Evolutionary conservation across 306 rosid genomes (phyloP).

Genomic region (Vigna mungo): DNA sequence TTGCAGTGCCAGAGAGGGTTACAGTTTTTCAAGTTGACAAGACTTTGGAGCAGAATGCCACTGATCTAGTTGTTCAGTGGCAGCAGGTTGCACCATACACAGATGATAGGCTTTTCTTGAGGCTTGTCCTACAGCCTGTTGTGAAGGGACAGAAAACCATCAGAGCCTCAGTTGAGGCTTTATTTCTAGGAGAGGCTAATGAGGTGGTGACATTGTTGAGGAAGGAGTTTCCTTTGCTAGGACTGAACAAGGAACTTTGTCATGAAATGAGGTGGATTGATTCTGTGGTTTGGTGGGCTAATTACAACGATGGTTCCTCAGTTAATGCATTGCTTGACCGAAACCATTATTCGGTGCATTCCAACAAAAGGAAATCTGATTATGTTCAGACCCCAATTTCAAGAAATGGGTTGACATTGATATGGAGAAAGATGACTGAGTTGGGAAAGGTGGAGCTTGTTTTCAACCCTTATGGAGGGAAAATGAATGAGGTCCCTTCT

Average conservation of each 20-base stretch:
- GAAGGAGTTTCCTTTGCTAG: slow-evolving; percentile 65
- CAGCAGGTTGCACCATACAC: slow-evolving; percentile 64
- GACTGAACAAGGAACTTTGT: slow-evolving; percentile 53
- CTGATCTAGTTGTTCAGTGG: slow-evolving; percentile 51
- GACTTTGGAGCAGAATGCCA: slow-evolving; percentile 30
- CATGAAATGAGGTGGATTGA: slow-evolving; percentile 71
- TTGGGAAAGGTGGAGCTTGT: slow-evolving; percentile 63
- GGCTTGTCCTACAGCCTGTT: slow-evolving; percentile 58
- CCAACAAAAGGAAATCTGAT: slow-evolving; percentile 65
- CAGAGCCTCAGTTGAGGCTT: slow-evolving; percentile 47
- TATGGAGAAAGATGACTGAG: slow-evolving; percentile 47
- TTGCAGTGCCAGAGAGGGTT: slow-evolving; percentile 54
- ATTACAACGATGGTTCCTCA: slow-evolving; percentile 35
- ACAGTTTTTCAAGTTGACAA: slow-evolving; percentile 53
- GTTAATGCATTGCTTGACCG: slow-evolving; percentile 57
- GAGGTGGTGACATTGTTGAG: slow-evolving; percentile 56
- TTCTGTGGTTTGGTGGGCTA: slow-evolving; percentile 68
- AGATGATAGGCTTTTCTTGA: slow-evolving; percentile 62
- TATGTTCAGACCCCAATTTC: slow-evolving; percentile 66
- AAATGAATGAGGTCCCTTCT: slow-evolving; percentile 58
- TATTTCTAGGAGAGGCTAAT: slow-evolving; percentile 61
- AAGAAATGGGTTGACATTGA: slow-evolving; percentile 25
- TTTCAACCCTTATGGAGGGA: slow-evolving; percentile 89
- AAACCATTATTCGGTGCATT: slow-evolving; percentile 46
- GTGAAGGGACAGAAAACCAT: slow-evolving; percentile 53